Percentiles rank a stretch among this genome's conserved stretches.
Evolutionary conservation across 2,329 filamentous ascomycete species (phyloP).

Genomic region (Purpureocillium lavendulum): DNA sequence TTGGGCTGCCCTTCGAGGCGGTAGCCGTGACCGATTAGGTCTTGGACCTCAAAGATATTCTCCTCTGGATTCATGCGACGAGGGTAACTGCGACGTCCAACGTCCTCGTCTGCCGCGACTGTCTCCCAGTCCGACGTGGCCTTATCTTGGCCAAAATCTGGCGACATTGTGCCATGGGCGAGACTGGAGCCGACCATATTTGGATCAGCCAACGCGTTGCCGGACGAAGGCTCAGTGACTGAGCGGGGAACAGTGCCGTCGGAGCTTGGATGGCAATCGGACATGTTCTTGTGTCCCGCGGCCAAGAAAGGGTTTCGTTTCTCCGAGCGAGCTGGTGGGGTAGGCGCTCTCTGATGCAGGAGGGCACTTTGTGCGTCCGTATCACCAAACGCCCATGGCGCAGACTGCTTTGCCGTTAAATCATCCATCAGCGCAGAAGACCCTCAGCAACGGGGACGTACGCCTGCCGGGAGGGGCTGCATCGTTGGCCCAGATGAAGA

Average conservation of each 20-base stretch:
- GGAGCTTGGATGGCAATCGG: too few species aligned
- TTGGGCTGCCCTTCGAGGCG: neutral
- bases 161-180: neutral
- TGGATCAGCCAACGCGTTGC: too few species aligned
- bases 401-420: neutral
- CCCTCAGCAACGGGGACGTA: neutral
- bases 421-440: neutral
- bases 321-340: too few species aligned
- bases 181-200: neutral
- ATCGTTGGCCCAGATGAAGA: neutral
- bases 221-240: too few species aligned
- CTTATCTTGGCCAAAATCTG: slow-evolving; percentile 9
- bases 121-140: slow-evolving; percentile 22
- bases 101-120: slow-evolving; percentile 16
- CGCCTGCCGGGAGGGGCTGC: neutral
- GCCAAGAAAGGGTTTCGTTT: too few species aligned
- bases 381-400: too few species aligned
- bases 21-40: slow-evolving; percentile 6
- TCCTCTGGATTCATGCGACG: too few species aligned
- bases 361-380: too few species aligned
- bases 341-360: too few species aligned
- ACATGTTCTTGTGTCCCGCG: too few species aligned
- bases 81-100: slow-evolving; percentile 1
- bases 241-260: too few species aligned
- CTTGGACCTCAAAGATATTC: neutral